Evolutionary conservation across 441 rosid genomes (phyloP), one percentile per base, ranked within the genome.

Genomic region (Rhodomyrtus psidioides): DNA sequence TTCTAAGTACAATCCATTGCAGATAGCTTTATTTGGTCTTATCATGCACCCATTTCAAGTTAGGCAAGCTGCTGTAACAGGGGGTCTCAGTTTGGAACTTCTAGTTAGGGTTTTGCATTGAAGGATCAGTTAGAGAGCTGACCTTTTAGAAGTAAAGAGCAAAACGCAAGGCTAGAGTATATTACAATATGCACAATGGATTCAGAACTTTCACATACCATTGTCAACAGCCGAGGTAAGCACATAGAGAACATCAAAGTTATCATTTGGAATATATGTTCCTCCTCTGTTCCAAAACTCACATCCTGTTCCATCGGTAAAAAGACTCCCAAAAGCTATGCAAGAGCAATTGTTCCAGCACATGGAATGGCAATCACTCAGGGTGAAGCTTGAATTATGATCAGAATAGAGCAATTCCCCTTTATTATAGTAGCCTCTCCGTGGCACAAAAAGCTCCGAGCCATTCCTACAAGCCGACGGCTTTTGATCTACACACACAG

Each of bases 331-430:
- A 60, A 89, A 93, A 30, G 94, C 94, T 46, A 89, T 81, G 85
- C 96, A 93, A 21, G 91, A 87, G 88, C 94, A 92, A 87, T 93
- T 91, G 84, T 86, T 91, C 96, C 95, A 91, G 92, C 97, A 93
- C 70, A 86, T 85, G 53, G 89, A 89, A 82, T 91, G 95, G 85
- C 93, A 93, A 83, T 92, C 95, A 60, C 96, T 93, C 17, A 92
- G 86, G 58, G 86, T 88, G 86, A 87, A 46, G 85, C 82, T 87
- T 24, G 84, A 44, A 59, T 91, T 89, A 42, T 58, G 51, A 57
- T 85, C 93, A 53, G 57, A 84, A 82, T 86, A 85, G 6, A 85
- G 84, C 76, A 49, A 76, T 12, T 39, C 59, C 13, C 81, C 60
- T 12, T 34, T 60, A 23, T 82, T 83, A 87, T 86, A 82, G 56